phyloP scores from a whole-genome alignment of 2,329 filamentous ascomycete species.

The Ophiostoma perfectum region DNA sequence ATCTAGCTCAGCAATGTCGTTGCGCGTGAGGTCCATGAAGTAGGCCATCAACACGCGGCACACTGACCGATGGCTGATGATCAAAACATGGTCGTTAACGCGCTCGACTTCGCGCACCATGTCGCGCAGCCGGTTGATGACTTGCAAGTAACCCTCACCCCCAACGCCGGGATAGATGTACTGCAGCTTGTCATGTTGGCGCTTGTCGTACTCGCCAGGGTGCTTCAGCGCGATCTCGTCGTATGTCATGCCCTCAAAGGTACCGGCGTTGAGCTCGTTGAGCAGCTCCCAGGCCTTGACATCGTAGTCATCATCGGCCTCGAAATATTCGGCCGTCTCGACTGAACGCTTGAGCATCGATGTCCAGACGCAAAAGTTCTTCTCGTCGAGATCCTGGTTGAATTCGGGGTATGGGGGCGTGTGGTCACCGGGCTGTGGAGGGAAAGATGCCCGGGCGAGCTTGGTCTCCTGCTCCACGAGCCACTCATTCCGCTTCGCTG shows the following conservation, averaged over 20 bases:
- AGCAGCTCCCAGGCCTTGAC: conserved; percentile 98
- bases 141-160: conserved; percentile 92
- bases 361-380: conserved; percentile 97
- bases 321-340: conserved; percentile 82
- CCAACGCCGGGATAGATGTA: conserved; percentile 96
- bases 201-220: conserved; percentile 74
- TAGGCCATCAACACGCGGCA: conserved; percentile 91
- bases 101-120: conserved; percentile 97
- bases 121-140: conserved; percentile 89
- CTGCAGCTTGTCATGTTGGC: conserved; percentile 79
- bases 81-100: conserved; percentile 89
- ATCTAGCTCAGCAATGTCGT: conserved; percentile 91
- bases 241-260: conserved; percentile 94
- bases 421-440: conserved; percentile 83
- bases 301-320: conserved; percentile 87
- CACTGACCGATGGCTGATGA: conserved; percentile 88
- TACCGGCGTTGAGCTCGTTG: conserved; percentile 89
- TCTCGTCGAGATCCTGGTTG: conserved; percentile 62
- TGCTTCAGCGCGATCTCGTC: conserved; percentile 75
- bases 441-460: conserved; percentile 70
- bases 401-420: conserved; percentile 93
- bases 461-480: conserved; percentile 75
- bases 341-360: conserved; percentile 91
- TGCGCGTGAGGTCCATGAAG: conserved; percentile 84
- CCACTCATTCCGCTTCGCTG: conserved; percentile 73